Evolutionary conservation across 805 yeast genomes (phyloP).

Genomic region (Barnettozyma botsteinii): DNA sequence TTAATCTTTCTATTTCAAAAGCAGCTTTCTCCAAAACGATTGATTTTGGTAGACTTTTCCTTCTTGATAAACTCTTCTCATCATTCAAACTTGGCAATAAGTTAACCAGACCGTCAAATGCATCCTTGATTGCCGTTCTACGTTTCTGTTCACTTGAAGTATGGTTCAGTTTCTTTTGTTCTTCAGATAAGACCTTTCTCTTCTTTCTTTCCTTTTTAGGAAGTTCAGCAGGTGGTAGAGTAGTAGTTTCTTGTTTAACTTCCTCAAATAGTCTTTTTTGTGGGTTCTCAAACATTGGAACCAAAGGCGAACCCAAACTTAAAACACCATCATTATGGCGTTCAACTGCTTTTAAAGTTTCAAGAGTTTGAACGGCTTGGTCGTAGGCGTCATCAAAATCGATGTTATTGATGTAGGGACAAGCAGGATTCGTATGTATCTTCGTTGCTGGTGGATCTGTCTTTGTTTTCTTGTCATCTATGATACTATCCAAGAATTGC

Average conservation of each 20-base stretch:
- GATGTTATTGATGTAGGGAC: no score
- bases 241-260: background rate
- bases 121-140: conserved; percentile 21
- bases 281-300: background rate
- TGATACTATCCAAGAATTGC: conserved; percentile 25
- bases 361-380: conserved; percentile 3
- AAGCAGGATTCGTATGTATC: no score
- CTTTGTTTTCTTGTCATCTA: conserved; percentile 18
- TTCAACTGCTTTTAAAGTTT: background rate
- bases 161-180: conserved; percentile 24
- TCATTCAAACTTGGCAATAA: conserved; percentile 15
- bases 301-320: conserved; percentile 3
- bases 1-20: conserved; percentile 16
- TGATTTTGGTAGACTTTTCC: conserved; percentile 20
- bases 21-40: conserved; percentile 21
- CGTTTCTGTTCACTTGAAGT: conserved; percentile 25
- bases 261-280: background rate
- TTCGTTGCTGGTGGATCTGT: background rate
- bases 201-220: conserved; percentile 15
- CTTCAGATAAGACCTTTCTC: conserved; percentile 20
- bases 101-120: conserved; percentile 18
- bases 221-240: no score
- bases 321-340: background rate
- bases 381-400: conserved; percentile 2
- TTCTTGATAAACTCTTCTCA: conserved; percentile 1